Evolutionary conservation across 2,329 filamentous ascomycete species (phyloP), one percentile per base, ranked within the genome.

Genomic region (Ampelomyces quisqualis): DNA sequence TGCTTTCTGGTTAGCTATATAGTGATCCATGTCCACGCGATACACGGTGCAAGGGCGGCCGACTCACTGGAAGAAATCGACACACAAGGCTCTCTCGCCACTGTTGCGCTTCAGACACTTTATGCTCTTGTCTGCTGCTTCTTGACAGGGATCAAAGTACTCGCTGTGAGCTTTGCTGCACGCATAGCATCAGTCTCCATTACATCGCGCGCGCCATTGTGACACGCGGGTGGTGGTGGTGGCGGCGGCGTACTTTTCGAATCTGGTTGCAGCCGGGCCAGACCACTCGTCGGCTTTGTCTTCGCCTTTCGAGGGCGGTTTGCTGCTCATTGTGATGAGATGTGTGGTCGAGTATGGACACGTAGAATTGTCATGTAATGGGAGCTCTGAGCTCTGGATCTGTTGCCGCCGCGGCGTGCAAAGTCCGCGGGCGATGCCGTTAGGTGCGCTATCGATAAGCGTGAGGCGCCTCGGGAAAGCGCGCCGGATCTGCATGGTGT

Each of bases 61-160:
- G 26, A 46, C 61, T 45, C 67, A 96, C 90, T 96, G 88, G 65
- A 98, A 97, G 66, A 94, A 97, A 68, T 97, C 91, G 51, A 79
- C 77, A 65, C 93, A 98, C 86, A 97, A 86, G n/a, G 84, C 76
- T 53, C 84, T 80, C 64, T 97, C 89, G 10, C 88, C 90, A 15
- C 79, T 84, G 67, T 98, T 98, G 15, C 93, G 81, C 65, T 90
- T 85, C 62, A 98, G 73, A 62, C 93, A 98, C 67, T 82, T 84
- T 55, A 96, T 84, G 70, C 90, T 96, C 62, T 80, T 80, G 54
- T 85, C 76, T 6, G 93, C 91, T 4, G 89, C 89, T 60, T 95
- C 91, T 68, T 97, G 91, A 70, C 93, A 98, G 2, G 93, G 93
- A 60, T 98, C 93, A 67, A 88, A 89, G 72, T 86, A 97, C 67